Base-by-base conservation (phyloP, 305 asterid genomes). In the Ilex paraguariensis region DNA sequence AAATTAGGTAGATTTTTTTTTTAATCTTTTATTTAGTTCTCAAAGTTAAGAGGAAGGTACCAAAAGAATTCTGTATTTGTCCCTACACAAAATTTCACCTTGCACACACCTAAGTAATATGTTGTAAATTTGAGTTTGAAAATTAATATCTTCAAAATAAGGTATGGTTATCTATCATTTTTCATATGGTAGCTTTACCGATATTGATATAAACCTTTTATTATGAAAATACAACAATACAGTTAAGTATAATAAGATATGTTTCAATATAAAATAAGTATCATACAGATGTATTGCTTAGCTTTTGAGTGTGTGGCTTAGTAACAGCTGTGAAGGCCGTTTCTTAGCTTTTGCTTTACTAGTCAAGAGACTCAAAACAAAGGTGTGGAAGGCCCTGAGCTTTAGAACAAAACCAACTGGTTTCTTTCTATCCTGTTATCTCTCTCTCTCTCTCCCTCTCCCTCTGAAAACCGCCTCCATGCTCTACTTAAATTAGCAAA, bases 271-370 rank as follows among this genome's bases (percentile, higher is more conserved):
- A 60, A 21, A 21, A 42, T 53, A 65, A 61, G 65, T 36, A 59
- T 6, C 6, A 5, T 10, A 30, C 21, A 13, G 51, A 15, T 31
- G 59, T 53, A 46, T 17, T 12, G 57, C 62, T 65, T 36, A 39
- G 65, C 62, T 52, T 70, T 68, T 66, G 75, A 39, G 42, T 50
- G 64, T 44, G 57, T 31, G 11, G 32, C 48, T 49, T 55, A 57
- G 60, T 69, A 71, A 56, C 63, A 49, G 53, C 56, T 45, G 28
- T 40, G 64, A 42, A 69, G 79, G 75, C 57, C 54, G 74, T 68
- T 81, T 68, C 64, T 36, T 62, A 61, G 70, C 84, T 75, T 88
- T 90, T 76, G 82, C 92, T 90, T 90, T 90, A 68, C 66, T 84
- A 70, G 95, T 85, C 89, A 87, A 84, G 82, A 73, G 30, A 75